Evolutionary conservation across 2,329 filamentous ascomycete genomes (phyloP).

Genomic region (Paraphaeosphaeria minitans): DNA sequence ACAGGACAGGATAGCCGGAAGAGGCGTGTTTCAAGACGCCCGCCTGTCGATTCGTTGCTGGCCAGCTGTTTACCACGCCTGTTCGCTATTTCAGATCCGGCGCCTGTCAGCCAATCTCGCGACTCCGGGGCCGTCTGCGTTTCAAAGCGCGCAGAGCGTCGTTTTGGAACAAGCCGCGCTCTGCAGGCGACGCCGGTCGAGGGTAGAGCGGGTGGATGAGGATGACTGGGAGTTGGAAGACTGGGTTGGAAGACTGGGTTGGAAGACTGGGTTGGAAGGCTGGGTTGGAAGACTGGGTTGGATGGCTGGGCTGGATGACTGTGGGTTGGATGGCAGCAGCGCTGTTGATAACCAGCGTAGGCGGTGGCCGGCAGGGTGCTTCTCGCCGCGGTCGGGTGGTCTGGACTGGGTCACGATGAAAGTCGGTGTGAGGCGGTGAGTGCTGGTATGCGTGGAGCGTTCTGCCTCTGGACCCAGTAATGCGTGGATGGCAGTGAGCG

Average conservation of each 20-base stretch:
- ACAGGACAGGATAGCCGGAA: constrained; percentile 37
- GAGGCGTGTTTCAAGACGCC: constrained; percentile 44
- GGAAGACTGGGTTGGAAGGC: no score
- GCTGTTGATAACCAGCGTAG: neutral
- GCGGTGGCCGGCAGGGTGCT: constrained; percentile 18
- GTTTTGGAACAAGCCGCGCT: constrained; percentile 37
- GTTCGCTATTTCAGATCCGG: constrained; percentile 32
- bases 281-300: no score
- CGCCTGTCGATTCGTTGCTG: constrained; percentile 25
- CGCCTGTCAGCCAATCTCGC: constrained; percentile 41
- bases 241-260: no score
- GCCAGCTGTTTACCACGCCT: constrained; percentile 33
- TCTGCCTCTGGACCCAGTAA: constrained; percentile 16
- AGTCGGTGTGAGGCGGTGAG: constrained; percentile 40
- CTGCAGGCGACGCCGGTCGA: constrained; percentile 18
- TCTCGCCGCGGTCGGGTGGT: constrained; percentile 29
- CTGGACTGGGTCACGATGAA: constrained; percentile 33
- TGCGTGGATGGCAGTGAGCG: constrained; percentile 24
- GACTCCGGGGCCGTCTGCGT: constrained; percentile 29
- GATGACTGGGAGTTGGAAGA: constrained; percentile 3
- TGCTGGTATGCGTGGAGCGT: constrained; percentile 26
- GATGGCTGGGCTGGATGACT: no score
- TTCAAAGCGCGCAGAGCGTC: constrained; percentile 35
- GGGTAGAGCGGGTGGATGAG: constrained; percentile 12
- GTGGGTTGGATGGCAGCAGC: neutral